Evolutionary conservation across 2,329 filamentous ascomycete species (phyloP), one percentile per base, ranked within the genome.

Genomic region (Aspergillus sp.): DNA sequence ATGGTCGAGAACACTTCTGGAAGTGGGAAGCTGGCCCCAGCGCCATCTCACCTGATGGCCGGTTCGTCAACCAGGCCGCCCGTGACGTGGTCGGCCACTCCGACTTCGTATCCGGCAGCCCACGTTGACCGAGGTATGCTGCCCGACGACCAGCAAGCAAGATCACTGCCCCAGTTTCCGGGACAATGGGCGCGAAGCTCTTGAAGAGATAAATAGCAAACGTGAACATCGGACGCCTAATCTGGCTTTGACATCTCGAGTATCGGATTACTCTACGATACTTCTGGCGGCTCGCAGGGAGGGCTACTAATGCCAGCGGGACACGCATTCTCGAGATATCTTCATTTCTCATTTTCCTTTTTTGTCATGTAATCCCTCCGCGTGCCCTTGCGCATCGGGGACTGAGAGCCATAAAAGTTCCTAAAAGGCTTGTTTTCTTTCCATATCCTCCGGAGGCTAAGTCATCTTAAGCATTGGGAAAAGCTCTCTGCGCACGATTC

Each of bases 141-240:
- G 28, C 49, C 59, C 25, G 63, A 63, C 13, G 63, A 64, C 25
- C 60, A 61, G 21, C 59, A 57, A 45, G 38, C 63, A n/a, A 61
- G 62, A 38, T 53, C 58, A 17, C 45, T 67, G 39, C 55, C 64
- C 36, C 65, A 65, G 39, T 57, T 57, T 48, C 55, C 65, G 9
- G 62, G 58, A 8, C n/a, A 59, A 38, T 69, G 67, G 67, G 45
- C 62, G 23, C 68, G 64, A 9, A 45, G 38, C n/a, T 52, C 59
- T 30, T 59, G 43, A 49, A 12, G 19, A 23, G 10, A 9, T 45
- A 12, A 36, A 13, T 15, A 36, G 32, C 19, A 45, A 45, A 19
- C 39, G 8, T 17, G n/a, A 19, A 43, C 17, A 43, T 36, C 39
- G 39, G 39, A 17, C 41, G 41, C 19, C 21, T 19, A 23, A 19